Evolutionary conservation across 139 green algal species (phyloP), one percentile per base, ranked within the genome.

Genomic region (Pycnococcus provasolii): DNA sequence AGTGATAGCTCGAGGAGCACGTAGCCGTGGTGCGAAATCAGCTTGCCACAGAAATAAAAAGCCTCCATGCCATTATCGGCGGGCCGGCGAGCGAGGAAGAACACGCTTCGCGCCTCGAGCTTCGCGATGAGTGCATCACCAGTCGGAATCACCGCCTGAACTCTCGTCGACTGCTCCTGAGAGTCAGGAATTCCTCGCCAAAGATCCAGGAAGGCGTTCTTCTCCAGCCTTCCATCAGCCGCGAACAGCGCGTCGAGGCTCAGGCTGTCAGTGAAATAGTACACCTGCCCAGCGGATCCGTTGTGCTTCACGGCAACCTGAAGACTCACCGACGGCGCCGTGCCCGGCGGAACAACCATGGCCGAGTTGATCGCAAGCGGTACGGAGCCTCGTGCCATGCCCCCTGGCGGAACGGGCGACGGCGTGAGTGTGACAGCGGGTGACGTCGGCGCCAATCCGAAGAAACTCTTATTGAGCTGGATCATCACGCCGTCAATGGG

Each of bases 401-500:
- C 15, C 5, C 42, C 42, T 52, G 15, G 4, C 45, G 45, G 15
- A 54, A 54, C 57, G 11, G 9, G 13, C n/a, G 6, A 15, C 4
- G 37, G 3, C 3, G 55, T 42, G 13, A 55, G 11, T 26, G 11
- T 26, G 11, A 55, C 50, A 55, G 11, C n/a, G 15, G 41, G 55
- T 15, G 4, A 43, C 59, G 7, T 47, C 40, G 90, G 86, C 7
- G 75, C 72, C 41, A 97, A 70, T 6, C 91, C 91, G 64, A 94
- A 94, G 42, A 69, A 77, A 76, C 95, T 96, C 67, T 86, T 90
- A 82, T 97, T 97, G 60, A 96, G 86, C 68, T 94, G 87, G 26
- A 97, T 85, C 87, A 96, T 93, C 58, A 97, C 88, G 4, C 86
- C 88, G 74, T 95, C 84, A 59, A 96, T 58, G 0, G 78, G 54